Evolutionary conservation across 345 rosid species (phyloP).

Genomic region (Raphanus raphanistrum): DNA sequence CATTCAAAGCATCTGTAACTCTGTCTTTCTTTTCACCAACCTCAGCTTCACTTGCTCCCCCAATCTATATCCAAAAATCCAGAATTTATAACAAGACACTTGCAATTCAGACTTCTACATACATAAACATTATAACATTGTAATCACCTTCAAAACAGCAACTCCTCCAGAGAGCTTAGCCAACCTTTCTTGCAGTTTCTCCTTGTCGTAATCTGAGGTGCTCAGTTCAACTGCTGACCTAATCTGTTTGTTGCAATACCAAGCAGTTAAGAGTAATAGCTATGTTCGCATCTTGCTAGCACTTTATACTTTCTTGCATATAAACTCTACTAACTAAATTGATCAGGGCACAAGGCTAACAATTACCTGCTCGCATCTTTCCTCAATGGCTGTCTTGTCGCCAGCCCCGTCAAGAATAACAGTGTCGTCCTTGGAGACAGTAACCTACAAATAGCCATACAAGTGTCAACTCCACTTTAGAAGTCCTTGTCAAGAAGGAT

Average conservation of each 20-base stretch:
- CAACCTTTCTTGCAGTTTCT: conserved; percentile 88
- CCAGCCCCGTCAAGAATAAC: conserved; percentile 95
- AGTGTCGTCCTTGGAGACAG: conserved; percentile 85
- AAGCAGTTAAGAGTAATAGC: neutral
- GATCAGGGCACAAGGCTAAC: neutral
- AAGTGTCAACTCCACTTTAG: neutral
- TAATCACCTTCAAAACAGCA: conserved; percentile 57
- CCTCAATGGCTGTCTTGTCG: conserved; percentile 83
- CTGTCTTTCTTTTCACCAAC: conserved; percentile 97
- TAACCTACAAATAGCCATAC: conserved; percentile 43
- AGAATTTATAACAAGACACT: neutral
- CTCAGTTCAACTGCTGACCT: conserved; percentile 44
- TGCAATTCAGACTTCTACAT: too few species aligned
- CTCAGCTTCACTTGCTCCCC: conserved; percentile 98
- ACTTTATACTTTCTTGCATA: neutral
- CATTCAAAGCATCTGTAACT: conserved; percentile 95
- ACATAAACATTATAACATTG: too few species aligned
- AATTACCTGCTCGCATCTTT: conserved; percentile 79
- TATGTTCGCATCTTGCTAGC: neutral
- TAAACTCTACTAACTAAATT: neutral
- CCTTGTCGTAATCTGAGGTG: conserved; percentile 93
- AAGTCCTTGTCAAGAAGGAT: neutral
- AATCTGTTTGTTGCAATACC: neutral
- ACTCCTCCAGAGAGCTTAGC: conserved; percentile 99
- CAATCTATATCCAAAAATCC: conserved; percentile 53